Base-by-base conservation (phyloP, 2,329 filamentous ascomycete genomes). In the Lasiodiplodia sp. region DNA sequence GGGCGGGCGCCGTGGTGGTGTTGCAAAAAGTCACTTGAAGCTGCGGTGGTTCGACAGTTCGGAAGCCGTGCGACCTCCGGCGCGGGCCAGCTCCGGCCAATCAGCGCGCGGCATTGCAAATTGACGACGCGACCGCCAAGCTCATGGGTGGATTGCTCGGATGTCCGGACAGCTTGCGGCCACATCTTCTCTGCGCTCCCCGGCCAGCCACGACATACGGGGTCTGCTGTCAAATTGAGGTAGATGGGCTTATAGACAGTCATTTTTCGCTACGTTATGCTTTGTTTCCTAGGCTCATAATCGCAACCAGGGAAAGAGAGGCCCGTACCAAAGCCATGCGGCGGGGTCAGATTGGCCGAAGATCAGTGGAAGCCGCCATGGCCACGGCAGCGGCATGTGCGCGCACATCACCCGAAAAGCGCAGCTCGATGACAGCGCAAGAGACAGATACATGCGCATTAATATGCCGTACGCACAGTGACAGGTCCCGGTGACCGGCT, bases 31-130 rank as follows among this genome's bases (percentile, higher is more conserved):
- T 58, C 53, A 66, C 49, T 44, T 58, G 65, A 66, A 65, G 47
- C 38, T 31, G 57, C 68, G 69, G 51, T 66, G 68, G 57, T 60
- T 40, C 65, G 65, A 67, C 52, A 5, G 25, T 23, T 18, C 53
- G 37, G 51, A 60, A 51, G 58, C 58, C 57, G 67, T 52, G 66
- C 49, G 38, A 38, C 34, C 47, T 47, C 7, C 40, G 28, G 21
- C 3, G 53, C 57, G 47, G 14, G 52, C 16, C 37, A 49, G 18
- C 44, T 68, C 53, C 55, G 25, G 34, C 62, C 21, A 56, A 66
- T 57, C 52, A 49, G 28, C 18, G n/a, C 8, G 44, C n/a, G 18
- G 21, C 60, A 64, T 64, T 64, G 60, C 60, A 52, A 64, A 64
- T 64, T 23, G 57, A 18, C 21, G 57, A 62, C 57, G 57, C 57